A percentile compares a stretch with the other conserved stretches of the same genome.
phyloP scores from a whole-genome alignment of 345 rosid species.

The Salix brachista region DNA sequence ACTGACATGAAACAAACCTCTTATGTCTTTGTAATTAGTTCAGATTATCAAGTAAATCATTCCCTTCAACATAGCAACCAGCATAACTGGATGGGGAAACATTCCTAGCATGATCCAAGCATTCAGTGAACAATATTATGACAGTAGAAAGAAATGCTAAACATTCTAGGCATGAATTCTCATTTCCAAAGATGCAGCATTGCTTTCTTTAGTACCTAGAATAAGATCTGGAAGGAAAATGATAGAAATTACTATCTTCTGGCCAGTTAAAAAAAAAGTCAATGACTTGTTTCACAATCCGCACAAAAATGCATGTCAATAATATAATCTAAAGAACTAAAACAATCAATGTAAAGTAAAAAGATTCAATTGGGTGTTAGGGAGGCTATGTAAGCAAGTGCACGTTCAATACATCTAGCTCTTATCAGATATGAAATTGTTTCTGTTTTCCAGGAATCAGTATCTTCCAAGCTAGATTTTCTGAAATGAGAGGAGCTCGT shows the following conservation, averaged over 20 bases:
- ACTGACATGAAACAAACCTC: neutral
- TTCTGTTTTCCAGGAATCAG: neutral
- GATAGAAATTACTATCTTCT: neutral
- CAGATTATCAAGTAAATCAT: neutral
- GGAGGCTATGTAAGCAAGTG: neutral
- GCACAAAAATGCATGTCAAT: neutral
- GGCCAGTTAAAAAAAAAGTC: no score
- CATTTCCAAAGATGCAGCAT: conserved; percentile 1
- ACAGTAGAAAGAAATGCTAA: neutral
- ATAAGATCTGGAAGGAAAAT: neutral
- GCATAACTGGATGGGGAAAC: neutral
- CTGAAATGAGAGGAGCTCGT: neutral
- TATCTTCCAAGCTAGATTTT: neutral
- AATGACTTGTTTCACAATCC: neutral
- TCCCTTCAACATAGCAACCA: neutral
- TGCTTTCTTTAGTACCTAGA: conserved; percentile 1
- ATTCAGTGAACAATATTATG: neutral
- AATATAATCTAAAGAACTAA: neutral
- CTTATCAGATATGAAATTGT: neutral
- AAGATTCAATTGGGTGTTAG: neutral
- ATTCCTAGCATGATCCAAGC: neutral
- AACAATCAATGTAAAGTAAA: neutral
- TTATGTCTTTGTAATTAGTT: neutral
- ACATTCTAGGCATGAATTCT: conserved; percentile 20
- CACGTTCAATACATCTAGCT: neutral